phyloP scores from a whole-genome alignment of 2,329 filamentous ascomycete genomes.

The Pyrenochaeta sp. region DNA sequence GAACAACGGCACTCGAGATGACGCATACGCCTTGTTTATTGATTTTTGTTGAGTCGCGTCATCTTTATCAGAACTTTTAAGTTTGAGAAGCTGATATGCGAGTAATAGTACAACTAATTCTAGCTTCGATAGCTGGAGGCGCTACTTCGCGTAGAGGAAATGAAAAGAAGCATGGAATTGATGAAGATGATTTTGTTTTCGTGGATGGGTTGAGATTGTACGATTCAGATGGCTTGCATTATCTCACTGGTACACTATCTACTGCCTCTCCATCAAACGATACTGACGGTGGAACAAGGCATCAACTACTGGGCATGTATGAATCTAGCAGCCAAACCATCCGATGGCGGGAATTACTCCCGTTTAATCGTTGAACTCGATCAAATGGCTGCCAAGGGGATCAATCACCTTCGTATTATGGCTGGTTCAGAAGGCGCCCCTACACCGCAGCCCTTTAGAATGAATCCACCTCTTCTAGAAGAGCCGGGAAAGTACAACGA shows the following conservation, averaged over 20 bases:
- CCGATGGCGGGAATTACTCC: constrained; percentile 46
- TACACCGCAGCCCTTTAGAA: constrained; percentile 49
- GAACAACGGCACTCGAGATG: too few species aligned
- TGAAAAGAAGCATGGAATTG: constrained; percentile 19
- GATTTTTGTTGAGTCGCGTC: constrained; percentile 1
- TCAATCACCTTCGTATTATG: constrained; percentile 53
- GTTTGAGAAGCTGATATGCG: constrained; percentile 18
- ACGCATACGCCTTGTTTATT: not conserved
- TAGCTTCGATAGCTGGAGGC: constrained; percentile 20
- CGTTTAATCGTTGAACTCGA: constrained; percentile 49
- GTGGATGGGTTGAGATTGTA: constrained; percentile 45
- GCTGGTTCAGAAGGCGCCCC: constrained; percentile 49
- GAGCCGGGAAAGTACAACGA: constrained; percentile 50
- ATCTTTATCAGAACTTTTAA: not conserved
- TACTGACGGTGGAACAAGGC: constrained; percentile 22
- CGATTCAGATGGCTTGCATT: constrained; percentile 44
- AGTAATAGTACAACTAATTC: constrained; percentile 11
- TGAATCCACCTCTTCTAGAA: constrained; percentile 48
- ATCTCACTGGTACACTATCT: constrained; percentile 38
- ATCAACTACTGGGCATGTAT: constrained; percentile 53
- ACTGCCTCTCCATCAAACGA: too few species aligned
- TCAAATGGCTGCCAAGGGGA: constrained; percentile 49
- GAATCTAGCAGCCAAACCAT: constrained; percentile 47
- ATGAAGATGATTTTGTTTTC: constrained; percentile 45
- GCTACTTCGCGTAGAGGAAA: constrained; percentile 10